Evolutionary conservation across 1,284 basidiomycete species (phyloP).

Genomic region (Trichosporon asahii): DNA sequence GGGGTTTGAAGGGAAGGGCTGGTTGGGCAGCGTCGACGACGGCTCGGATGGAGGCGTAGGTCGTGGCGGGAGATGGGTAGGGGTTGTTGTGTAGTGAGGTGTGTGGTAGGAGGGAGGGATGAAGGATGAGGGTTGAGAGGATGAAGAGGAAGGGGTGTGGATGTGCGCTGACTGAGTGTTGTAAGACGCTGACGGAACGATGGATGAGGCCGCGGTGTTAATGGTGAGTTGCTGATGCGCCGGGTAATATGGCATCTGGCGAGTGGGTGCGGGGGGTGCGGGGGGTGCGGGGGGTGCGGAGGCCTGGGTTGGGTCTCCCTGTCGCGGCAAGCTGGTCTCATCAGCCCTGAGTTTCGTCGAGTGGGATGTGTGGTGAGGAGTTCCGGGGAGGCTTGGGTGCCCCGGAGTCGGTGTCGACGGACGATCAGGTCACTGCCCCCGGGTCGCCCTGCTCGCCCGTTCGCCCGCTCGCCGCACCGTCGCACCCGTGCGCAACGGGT

Average conservation of each 20-base stretch:
- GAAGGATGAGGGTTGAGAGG: neutral
- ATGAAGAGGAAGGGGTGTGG: neutral
- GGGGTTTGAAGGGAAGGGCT: neutral
- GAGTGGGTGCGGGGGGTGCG: neutral
- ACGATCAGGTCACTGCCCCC: neutral
- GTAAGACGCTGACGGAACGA: neutral
- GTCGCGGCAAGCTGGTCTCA: neutral
- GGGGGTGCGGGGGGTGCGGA: neutral
- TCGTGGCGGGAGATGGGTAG: conserved; percentile 12
- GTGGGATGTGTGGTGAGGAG: neutral
- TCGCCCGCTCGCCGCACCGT: neutral
- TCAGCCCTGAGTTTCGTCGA: neutral
- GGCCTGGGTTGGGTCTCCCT: neutral
- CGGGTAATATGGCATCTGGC: neutral
- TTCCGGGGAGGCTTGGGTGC: neutral
- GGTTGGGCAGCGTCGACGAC: neutral
- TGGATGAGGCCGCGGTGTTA: neutral
- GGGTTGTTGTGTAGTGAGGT: neutral
- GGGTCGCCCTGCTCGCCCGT: neutral
- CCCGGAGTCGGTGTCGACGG: neutral
- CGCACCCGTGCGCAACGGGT: neutral
- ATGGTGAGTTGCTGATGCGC: neutral
- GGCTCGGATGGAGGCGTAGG: neutral
- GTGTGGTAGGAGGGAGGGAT: neutral
- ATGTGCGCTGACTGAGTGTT: neutral